These are phyloP conservation scores for Tulasnella sp. DNA, from an alignment of 768 basidiomycete genomes.

Conservation along the genomic window DNA sequence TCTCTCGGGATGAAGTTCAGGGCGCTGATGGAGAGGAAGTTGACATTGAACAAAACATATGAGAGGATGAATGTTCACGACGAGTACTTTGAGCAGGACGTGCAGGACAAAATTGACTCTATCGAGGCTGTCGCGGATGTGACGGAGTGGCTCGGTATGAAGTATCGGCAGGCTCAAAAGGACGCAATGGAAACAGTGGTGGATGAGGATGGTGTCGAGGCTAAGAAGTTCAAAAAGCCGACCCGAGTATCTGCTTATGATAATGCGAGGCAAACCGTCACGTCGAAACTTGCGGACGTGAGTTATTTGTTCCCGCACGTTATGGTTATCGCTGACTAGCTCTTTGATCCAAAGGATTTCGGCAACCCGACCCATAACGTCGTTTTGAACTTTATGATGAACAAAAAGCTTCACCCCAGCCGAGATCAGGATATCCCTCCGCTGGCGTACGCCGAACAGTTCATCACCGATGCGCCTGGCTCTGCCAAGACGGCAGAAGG, in stretches of 20 bases:
- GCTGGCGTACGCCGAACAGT: conserved; percentile 74
- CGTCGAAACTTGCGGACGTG: conserved; percentile 73
- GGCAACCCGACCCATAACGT: conserved; percentile 74
- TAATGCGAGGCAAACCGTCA: conserved; percentile 65
- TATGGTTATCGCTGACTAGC: not conserved
- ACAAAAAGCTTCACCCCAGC: conserved; percentile 42
- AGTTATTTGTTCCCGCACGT: conserved; percentile 23
- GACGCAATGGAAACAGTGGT: conserved; percentile 28
- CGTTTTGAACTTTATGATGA: conserved; percentile 61
- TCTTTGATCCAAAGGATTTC: conserved; percentile 46
- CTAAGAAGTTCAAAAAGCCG: conserved; percentile 66
- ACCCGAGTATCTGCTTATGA: conserved; percentile 80
- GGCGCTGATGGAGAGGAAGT: conserved; percentile 66
- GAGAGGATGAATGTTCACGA: conserved; percentile 57
- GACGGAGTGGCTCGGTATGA: conserved; percentile 82
- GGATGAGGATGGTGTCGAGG: conserved; percentile 25
- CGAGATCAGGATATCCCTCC: conserved; percentile 80
- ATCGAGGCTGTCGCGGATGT: conserved; percentile 87
- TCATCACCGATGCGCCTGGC: conserved; percentile 42
- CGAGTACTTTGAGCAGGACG: conserved; percentile 63
- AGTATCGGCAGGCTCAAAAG: conserved; percentile 66
- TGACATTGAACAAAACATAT: conserved; percentile 53
- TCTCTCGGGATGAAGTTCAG: conserved; percentile 83
- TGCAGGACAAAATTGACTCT: conserved; percentile 57
- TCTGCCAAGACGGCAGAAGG: conserved; percentile 49